Evolutionary conservation across 768 basidiomycete species (phyloP).

Genomic region (Hirschioporus abietinus): DNA sequence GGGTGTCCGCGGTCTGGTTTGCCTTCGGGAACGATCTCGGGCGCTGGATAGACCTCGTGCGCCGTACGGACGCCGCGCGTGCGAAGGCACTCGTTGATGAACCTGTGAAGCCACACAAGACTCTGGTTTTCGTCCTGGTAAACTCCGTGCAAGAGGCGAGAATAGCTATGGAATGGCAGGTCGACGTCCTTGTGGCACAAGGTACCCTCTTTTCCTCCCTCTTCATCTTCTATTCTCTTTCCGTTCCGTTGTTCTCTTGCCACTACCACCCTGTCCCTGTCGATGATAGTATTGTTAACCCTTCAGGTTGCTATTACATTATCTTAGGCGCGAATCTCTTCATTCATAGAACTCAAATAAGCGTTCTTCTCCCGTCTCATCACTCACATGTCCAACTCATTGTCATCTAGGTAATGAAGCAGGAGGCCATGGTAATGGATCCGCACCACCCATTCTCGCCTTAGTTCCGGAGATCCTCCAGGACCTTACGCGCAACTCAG

Average conservation of each 20-base stretch:
- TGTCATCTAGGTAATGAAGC: slow-evolving; percentile 59
- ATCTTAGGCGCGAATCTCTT: not conserved
- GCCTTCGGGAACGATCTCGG: slow-evolving; percentile 57
- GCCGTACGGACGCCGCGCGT: slow-evolving; percentile 39
- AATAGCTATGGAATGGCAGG: slow-evolving; percentile 58
- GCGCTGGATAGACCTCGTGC: slow-evolving; percentile 58
- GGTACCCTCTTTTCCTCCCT: slow-evolving; percentile 35
- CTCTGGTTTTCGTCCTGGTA: slow-evolving; percentile 63
- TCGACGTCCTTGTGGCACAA: slow-evolving; percentile 74
- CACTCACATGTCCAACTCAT: not conserved
- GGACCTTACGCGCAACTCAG: slow-evolving; percentile 19
- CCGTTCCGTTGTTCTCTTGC: not conserved
- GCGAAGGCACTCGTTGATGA: not conserved
- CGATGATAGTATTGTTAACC: not conserved
- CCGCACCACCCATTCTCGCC: slow-evolving; percentile 54
- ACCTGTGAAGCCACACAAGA: slow-evolving; percentile 29
- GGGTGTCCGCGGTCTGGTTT: slow-evolving; percentile 68
- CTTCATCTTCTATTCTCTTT: slow-evolving; percentile 3
- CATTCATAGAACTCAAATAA: slow-evolving; percentile 11
- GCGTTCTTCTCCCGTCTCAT: not conserved
- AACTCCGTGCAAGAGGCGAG: slow-evolving; percentile 54
- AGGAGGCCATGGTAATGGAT: slow-evolving; percentile 65
- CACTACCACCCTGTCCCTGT: not conserved
- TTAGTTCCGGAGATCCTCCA: slow-evolving; percentile 53
- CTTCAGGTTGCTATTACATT: not conserved